These are phyloP conservation scores for Globisporangium mamillatum DNA, from an alignment of 352 stramenopile genomes.

Conservation along the genomic window DNA sequence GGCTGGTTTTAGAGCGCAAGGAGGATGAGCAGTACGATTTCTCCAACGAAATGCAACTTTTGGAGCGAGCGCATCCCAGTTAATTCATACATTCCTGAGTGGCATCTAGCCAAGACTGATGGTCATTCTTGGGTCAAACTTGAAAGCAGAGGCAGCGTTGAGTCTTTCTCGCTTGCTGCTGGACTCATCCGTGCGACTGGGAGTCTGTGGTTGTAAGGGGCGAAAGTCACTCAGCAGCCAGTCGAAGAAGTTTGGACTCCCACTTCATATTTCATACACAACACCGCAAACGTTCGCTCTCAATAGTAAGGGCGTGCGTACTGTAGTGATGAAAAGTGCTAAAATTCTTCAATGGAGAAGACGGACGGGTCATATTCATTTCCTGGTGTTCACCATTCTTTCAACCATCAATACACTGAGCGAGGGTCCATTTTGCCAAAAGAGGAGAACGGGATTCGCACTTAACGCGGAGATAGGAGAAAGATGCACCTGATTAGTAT, in stretches of 20 bases:
- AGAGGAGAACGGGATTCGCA: too few relatives aligned
- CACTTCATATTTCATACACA: not conserved
- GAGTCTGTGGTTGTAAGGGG: not conserved
- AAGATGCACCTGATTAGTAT: not conserved
- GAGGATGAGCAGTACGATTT: not conserved
- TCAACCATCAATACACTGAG: too few relatives aligned
- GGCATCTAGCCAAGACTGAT: not conserved
- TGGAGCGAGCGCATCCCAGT: constrained; percentile 1
- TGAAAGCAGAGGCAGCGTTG: not conserved
- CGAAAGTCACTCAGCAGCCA: not conserved
- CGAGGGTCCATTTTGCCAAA: too few relatives aligned
- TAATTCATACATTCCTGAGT: constrained; percentile 17
- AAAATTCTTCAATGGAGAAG: too few relatives aligned
- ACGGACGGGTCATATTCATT: too few relatives aligned
- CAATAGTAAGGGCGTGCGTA: not conserved
- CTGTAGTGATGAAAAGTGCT: not conserved
- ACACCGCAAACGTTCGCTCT: constrained; percentile 5
- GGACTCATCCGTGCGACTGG: not conserved
- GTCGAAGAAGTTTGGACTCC: not conserved
- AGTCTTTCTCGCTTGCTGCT: not conserved
- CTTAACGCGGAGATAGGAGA: not conserved
- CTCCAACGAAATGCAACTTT: constrained; percentile 1
- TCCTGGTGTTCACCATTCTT: too few relatives aligned
- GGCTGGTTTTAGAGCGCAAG: not conserved
- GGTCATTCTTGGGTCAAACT: not conserved